phyloP scores from a whole-genome alignment of 2,329 filamentous ascomycete genomes.

The Fonsecaea pedrosoi region DNA sequence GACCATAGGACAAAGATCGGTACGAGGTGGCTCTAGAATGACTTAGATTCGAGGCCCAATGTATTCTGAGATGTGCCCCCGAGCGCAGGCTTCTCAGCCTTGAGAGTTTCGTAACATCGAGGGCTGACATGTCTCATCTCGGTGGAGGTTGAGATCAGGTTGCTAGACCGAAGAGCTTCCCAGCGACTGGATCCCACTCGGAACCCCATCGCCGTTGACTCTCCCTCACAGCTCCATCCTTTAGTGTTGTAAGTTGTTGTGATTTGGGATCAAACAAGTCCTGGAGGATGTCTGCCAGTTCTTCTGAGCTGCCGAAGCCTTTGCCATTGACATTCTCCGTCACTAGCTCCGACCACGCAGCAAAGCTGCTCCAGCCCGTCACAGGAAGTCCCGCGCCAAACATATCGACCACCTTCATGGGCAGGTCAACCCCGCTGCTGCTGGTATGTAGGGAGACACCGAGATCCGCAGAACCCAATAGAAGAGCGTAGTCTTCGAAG shows the following conservation, averaged over 20 bases:
- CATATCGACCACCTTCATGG: conserved; percentile 99
- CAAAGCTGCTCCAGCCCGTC: conserved; percentile 81
- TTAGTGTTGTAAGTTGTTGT: conserved; percentile 66
- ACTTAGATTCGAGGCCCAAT: no score
- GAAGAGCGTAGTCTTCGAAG: conserved; percentile 79
- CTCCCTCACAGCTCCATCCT: conserved; percentile 74
- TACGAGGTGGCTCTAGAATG: no score
- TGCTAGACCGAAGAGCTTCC: conserved; percentile 67
- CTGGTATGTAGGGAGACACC: conserved; percentile 92
- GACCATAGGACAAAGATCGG: no score
- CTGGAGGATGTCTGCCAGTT: conserved; percentile 68
- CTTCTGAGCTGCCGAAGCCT: conserved; percentile 76
- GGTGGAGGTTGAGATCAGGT: background rate
- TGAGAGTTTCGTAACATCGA: background rate
- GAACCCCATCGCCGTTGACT: conserved; percentile 83
- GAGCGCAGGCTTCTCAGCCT: background rate
- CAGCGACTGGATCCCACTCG: conserved; percentile 87
- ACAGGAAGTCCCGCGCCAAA: conserved; percentile 94
- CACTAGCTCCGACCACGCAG: conserved; percentile 90
- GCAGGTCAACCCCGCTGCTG: conserved; percentile 91
- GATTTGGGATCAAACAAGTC: conserved; percentile 66
- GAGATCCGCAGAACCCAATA: conserved; percentile 85
- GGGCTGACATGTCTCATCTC: background rate
- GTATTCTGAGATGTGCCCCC: no score
- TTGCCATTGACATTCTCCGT: conserved; percentile 83